Percentiles rank a stretch among this genome's conserved stretches.
Evolutionary conservation across 345 rosid genomes (phyloP).

Genomic region (Citrus sp.): DNA sequence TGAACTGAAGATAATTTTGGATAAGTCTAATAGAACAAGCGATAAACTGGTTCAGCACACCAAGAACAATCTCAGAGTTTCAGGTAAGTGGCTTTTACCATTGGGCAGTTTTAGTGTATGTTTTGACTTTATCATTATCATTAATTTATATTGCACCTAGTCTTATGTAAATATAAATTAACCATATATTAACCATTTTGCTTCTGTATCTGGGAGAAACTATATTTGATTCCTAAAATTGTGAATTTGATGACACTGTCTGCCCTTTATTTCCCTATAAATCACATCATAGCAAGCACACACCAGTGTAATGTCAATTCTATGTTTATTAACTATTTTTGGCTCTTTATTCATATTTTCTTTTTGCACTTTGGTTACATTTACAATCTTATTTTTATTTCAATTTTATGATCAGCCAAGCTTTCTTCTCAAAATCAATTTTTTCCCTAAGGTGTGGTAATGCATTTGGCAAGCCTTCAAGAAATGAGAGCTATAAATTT

Average conservation of each 20-base stretch:
- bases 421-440: neutral
- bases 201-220: neutral
- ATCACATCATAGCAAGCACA: neutral
- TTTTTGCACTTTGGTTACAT: neutral
- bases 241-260: neutral
- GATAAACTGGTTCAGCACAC: conserved; percentile 5
- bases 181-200: neutral
- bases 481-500: neutral
- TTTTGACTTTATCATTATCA: neutral
- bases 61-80: conserved; percentile 12
- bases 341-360: no score
- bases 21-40: conserved; percentile 17
- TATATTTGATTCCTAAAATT: neutral
- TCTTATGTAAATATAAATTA: neutral
- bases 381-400: neutral
- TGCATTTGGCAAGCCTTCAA: neutral
- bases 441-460: neutral
- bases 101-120: neutral
- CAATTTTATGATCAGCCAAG: no score
- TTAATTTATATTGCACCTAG: neutral
- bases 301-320: neutral
- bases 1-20: conserved; percentile 43
- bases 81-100: conserved; percentile 32
- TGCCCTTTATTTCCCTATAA: neutral
- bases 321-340: neutral